Conservation (phyloP, 495 filamentous ascomycete genomes). For the Aspergillus indologenus region DNA sequence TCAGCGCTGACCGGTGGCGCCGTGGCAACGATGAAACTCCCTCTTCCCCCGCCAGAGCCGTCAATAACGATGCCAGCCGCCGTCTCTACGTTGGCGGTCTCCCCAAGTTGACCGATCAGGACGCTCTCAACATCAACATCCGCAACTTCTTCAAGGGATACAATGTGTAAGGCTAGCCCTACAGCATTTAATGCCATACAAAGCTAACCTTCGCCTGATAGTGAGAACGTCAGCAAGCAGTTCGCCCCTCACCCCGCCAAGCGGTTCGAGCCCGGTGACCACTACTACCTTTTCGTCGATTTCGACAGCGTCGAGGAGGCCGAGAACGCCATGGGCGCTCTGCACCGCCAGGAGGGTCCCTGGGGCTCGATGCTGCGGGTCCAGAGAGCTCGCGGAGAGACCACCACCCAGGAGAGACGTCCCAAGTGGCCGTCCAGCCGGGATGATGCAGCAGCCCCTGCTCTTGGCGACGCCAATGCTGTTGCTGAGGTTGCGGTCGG, state of each 20-base stretch:
- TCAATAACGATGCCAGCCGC: conserved; percentile 41
- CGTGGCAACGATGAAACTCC: conserved; percentile 21
- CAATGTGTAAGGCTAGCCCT: conserved; percentile 39
- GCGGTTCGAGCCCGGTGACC: conserved; percentile 50
- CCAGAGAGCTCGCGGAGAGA: conserved; percentile 37
- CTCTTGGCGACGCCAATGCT: background rate
- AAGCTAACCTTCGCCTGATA: conserved; percentile 16
- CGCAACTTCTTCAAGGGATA: conserved; percentile 57
- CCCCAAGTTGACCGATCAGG: conserved; percentile 55
- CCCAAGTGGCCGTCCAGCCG: conserved; percentile 15
- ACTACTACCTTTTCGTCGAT: conserved; percentile 70
- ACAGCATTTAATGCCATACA: background rate
- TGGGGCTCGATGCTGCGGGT: conserved; percentile 49
- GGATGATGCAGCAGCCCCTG: conserved; percentile 4
- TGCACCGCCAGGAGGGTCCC: conserved; percentile 40
- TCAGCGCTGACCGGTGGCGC: conserved; percentile 39
- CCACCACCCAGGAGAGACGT: conserved; percentile 25
- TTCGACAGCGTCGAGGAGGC: conserved; percentile 55
- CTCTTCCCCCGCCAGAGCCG: background rate
- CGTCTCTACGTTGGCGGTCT: conserved; percentile 64
- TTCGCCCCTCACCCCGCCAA: conserved; percentile 56
- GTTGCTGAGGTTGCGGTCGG: conserved; percentile 14
- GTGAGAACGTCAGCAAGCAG: conserved; percentile 61
- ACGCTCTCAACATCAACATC: conserved; percentile 50
- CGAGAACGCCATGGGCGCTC: conserved; percentile 41